Base-by-base conservation (phyloP, 139 green algal genomes). In the Picochlorum sp. region DNA sequence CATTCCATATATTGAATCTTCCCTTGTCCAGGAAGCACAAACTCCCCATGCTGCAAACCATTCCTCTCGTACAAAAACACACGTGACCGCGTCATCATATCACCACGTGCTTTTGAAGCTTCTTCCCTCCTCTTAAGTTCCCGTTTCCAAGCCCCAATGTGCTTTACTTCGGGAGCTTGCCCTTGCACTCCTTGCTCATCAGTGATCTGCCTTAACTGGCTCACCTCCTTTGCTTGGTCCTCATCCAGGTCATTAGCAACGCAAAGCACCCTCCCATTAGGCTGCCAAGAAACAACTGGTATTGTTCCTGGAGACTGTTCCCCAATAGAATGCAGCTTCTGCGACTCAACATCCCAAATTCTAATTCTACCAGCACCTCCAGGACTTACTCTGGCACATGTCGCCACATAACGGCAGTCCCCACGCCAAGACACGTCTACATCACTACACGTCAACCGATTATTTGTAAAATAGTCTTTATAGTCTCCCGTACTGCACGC, bases 11-110 rank as follows among this genome's bases (percentile, higher is more conserved):
- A 44, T 32, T 20, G 31, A 3, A 57, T 51, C 9, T 77, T 22
- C 8, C 7, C 10, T 29, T 24, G 44, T 63, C 59, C 30, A 5
- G 59, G 69, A 26, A 94, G 18, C 45, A 76, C 73, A 69, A 97
- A 97, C 14, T 65, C 58, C 24, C 84, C 89, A 59, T 94, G 85
- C 44, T 63, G 63, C 39, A 98, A 71, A 3, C 88, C 91, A 64
- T 97, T 97, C 22, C 73, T 59, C 77, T 98, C 91, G 63, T 78
- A 96, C 45, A 98, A 66, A 37, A 85, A 28, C 28, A 96, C 73
- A 1, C 50, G 31, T 45, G 55, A 33, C 43, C 29, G 54, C 39
- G 10, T 63, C 7, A 25, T 51, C 16, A 44, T 35, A 29, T 33
- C 30, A 0, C 25, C 62, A 16, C 43, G 41, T 5, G 54, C 37